These are phyloP conservation scores for Zygosaccharomyces lentus DNA, from an alignment of 805 yeast species.

Conservation along the genomic window DNA sequence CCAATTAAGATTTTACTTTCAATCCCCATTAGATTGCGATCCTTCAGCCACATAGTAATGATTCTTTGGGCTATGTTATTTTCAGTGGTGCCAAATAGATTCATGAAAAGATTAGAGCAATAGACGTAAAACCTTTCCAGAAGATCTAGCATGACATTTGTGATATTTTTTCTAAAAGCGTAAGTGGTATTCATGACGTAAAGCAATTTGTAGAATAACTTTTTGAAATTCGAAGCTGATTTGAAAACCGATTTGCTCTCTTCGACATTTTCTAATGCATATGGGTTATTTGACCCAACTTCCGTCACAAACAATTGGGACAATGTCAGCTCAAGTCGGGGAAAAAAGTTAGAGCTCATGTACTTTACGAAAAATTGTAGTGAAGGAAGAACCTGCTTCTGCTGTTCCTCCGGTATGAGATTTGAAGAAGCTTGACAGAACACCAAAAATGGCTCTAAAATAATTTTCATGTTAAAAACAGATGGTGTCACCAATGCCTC, in stretches of 20 bases:
- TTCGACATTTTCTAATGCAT: slow-evolving; percentile 34
- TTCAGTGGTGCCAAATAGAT: slow-evolving; percentile 22
- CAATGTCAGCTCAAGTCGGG: slow-evolving; percentile 57
- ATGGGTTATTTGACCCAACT: slow-evolving; percentile 39
- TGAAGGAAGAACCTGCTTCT: slow-evolving; percentile 30
- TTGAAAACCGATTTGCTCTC: slow-evolving; percentile 33
- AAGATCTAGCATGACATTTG: slow-evolving; percentile 36
- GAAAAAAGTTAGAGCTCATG: slow-evolving; percentile 60
- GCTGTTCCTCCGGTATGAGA: slow-evolving; percentile 33
- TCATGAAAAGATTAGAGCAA: slow-evolving; percentile 33
- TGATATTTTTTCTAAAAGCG: slow-evolving; percentile 51
- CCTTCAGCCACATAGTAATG: slow-evolving; percentile 37
- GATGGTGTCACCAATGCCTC: slow-evolving; percentile 65
- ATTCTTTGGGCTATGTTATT: slow-evolving; percentile 24
- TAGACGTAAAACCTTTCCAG: slow-evolving; percentile 38
- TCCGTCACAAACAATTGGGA: slow-evolving; percentile 47
- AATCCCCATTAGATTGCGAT: slow-evolving; percentile 29
- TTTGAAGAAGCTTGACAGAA: slow-evolving; percentile 58
- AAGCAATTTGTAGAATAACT: slow-evolving; percentile 24
- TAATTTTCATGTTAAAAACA: slow-evolving; percentile 73
- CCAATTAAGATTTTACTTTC: slow-evolving; percentile 34
- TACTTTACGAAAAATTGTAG: slow-evolving; percentile 54
- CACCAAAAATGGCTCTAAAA: slow-evolving; percentile 66
- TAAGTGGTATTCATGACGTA: slow-evolving; percentile 36
- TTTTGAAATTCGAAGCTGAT: slow-evolving; percentile 29